These are phyloP conservation scores for Trichoderma gamsii DNA, from an alignment of 495 filamentous ascomycete genomes.

Conservation along the genomic window DNA sequence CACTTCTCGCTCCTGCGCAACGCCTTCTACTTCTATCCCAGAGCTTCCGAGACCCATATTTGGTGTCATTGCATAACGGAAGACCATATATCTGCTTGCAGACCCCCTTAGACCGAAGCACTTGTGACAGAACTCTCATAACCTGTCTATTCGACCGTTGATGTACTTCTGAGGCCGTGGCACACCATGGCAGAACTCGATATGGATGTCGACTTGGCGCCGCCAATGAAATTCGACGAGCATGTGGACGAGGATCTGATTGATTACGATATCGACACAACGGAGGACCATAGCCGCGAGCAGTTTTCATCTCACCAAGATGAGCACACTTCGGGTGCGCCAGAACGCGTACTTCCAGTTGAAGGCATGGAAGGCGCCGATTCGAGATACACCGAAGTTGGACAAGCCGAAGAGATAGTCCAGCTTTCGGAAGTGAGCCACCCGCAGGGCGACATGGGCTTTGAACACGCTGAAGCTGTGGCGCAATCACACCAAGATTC, in stretches of 20 bases:
- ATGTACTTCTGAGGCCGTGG: background rate
- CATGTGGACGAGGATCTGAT: background rate
- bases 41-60: background rate
- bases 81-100: background rate
- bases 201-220: slow-evolving; percentile 5
- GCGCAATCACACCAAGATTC: background rate
- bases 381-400: background rate
- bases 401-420: background rate
- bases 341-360: background rate
- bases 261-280: slow-evolving; percentile 6
- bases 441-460: background rate
- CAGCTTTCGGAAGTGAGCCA: background rate
- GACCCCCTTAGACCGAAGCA: background rate
- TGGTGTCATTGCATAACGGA: background rate
- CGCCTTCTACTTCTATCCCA: background rate
- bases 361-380: background rate
- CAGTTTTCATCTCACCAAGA: background rate
- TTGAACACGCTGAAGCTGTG: background rate
- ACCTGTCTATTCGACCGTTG: background rate
- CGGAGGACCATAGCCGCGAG: background rate
- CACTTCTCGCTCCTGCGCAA: background rate
- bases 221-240: background rate
- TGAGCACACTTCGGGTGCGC: background rate
- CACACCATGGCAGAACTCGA: background rate
- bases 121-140: background rate